phyloP scores from a whole-genome alignment of 1,139 yeast genomes.

The Starmera stellimalicola region DNA sequence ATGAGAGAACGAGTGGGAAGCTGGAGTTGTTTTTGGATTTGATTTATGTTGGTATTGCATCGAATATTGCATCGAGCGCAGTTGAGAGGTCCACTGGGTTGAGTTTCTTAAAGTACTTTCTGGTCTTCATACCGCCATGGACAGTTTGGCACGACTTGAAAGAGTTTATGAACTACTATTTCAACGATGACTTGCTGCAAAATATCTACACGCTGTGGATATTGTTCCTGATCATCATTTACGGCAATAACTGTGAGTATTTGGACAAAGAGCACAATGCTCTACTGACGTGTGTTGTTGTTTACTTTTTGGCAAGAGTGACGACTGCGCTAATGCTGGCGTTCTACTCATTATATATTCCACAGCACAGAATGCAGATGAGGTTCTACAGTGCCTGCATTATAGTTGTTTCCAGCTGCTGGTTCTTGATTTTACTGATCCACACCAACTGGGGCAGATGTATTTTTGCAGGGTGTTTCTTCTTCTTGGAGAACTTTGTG shows the following conservation, averaged over 20 bases:
- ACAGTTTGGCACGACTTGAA: slow-evolving; percentile 57
- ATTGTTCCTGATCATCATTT: slow-evolving; percentile 39
- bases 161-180: slow-evolving; percentile 57
- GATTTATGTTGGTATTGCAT: slow-evolving; percentile 56
- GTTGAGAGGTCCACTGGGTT: slow-evolving; percentile 41
- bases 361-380: slow-evolving; percentile 47
- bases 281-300: slow-evolving; percentile 27
- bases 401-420: slow-evolving; percentile 28
- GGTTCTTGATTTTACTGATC: slow-evolving; percentile 38
- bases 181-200: slow-evolving; percentile 52
- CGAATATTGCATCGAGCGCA: slow-evolving; percentile 49
- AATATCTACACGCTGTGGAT: slow-evolving; percentile 46
- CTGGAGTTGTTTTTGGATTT: slow-evolving; percentile 55
- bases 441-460: slow-evolving; percentile 34
- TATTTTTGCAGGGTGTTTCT: slow-evolving; percentile 34
- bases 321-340: slow-evolving; percentile 28
- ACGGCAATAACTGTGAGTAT: slow-evolving; percentile 40
- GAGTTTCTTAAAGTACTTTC: slow-evolving; percentile 37
- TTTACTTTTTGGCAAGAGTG: slow-evolving; percentile 38
- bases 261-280: slow-evolving; percentile 33
- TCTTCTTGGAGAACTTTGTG: slow-evolving; percentile 33
- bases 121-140: slow-evolving; percentile 52
- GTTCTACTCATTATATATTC: slow-evolving; percentile 40
- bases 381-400: slow-evolving; percentile 30
- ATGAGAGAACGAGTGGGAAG: slow-evolving; percentile 42